Base-by-base conservation (phyloP, 176 grass and related monocot species). In the Elaeis guineensis region DNA sequence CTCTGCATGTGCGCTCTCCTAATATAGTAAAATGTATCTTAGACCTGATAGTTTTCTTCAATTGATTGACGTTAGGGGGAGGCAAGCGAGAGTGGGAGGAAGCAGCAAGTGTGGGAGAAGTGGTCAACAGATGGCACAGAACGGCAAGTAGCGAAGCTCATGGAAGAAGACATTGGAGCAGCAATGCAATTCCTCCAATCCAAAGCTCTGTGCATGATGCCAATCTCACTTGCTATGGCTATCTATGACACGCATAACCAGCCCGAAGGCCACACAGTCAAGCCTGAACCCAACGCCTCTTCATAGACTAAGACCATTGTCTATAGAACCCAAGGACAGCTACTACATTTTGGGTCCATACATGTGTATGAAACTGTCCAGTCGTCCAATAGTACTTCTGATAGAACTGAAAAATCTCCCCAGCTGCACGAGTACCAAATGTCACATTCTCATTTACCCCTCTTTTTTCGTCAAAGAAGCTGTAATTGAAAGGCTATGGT, bases 131-230 rank as follows among this genome's bases (percentile, higher is more conserved):
- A 98, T 65, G 94, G 88, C 68, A 98, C 94, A 14, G 94, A 98
- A 63, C 85, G 72, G 69, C 94, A 98, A 60, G 88, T 93, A 14
- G 82, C 88, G 29, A 98, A 92, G 78, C 67, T 98, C 54, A 89
- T 98, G 94, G 85, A 98, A 55, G 94, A 98, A 30, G 84, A 93
- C 69, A 93, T 93, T 17, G 88, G 88, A 58, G 63, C 88, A 17
- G 88, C 94, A 2, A 98, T 98, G 94, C 94, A 98, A 76, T 93
- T 98, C 68, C 82, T 98, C 53, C 94, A 98, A 76, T 98, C 94
- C 66, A 98, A 92, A 69, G 88, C 94, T 22, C 81, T 98, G 22
- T 98, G 94, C 73, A 98, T 98, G 84, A 98, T 98, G 94, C 88
- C 94, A 51, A 79, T 98, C 58, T 98, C 94, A 1, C 94, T 98